Percentiles rank a stretch among this genome's conserved stretches.
These are phyloP conservation scores for Flaveria bidentis DNA, from an alignment of 129 eudicot genomes.

Conservation along the genomic window DNA sequence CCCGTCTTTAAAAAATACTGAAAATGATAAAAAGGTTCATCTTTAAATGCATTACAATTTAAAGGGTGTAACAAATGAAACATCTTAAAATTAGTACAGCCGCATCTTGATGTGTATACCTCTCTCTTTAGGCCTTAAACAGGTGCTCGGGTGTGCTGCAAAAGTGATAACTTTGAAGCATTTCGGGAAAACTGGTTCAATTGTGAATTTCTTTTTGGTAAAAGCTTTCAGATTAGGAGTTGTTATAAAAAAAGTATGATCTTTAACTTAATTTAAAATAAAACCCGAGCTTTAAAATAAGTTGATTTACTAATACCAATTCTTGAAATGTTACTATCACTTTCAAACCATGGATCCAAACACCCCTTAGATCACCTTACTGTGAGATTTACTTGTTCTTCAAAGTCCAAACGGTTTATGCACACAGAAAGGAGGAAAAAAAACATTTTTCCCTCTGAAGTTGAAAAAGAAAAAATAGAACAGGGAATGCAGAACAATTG, in stretches of 20 bases:
- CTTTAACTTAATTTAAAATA: background rate
- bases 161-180: background rate
- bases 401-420: background rate
- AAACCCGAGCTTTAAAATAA: conserved; percentile 4
- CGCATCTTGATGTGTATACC: background rate
- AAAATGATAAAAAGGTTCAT: conserved; percentile 22
- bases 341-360: background rate
- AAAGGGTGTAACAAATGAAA: background rate
- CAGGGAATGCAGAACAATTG: background rate
- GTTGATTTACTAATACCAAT: background rate
- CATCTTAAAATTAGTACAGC: background rate
- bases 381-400: background rate
- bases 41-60: background rate
- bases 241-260: background rate
- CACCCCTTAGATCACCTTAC: background rate
- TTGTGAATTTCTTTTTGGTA: background rate
- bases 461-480: background rate
- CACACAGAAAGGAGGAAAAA: background rate
- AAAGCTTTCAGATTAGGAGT: background rate
- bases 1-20: conserved; percentile 90
- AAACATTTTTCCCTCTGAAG: background rate
- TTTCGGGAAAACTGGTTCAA: background rate
- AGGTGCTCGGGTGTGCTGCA: background rate
- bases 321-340: conserved; percentile 8
- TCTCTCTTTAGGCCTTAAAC: background rate